phyloP scores from a whole-genome alignment of 2,329 filamentous ascomycete species.

The Blumeriella jaapii region DNA sequence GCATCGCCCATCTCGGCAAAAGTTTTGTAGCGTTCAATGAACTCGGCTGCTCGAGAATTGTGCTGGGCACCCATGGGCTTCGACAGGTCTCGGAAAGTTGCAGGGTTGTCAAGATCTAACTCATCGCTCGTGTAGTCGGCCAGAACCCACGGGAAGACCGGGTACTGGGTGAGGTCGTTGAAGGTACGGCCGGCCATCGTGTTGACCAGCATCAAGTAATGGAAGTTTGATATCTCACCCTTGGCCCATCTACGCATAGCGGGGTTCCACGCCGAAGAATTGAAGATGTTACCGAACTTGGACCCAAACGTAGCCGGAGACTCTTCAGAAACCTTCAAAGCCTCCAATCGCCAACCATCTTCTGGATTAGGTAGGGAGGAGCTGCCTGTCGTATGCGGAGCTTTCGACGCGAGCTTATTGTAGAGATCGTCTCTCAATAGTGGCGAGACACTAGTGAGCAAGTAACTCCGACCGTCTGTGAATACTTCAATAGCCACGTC shows the following conservation, averaged over 20 bases:
- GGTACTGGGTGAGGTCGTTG: conserved; percentile 96
- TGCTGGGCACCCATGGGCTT: conserved; percentile 96
- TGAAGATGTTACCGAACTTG: conserved; percentile 88
- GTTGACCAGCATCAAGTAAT: conserved; percentile 97
- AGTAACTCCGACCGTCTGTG: conserved; percentile 87
- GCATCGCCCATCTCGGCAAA: conserved; percentile 83
- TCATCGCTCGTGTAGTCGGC: conserved; percentile 94
- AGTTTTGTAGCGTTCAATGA: conserved; percentile 72
- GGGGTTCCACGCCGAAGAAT: conserved; percentile 68
- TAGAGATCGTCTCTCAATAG: conserved; percentile 69
- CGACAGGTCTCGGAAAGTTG: conserved; percentile 78
- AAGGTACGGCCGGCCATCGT: conserved; percentile 95
- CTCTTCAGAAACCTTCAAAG: conserved; percentile 56
- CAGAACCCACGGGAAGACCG: conserved; percentile 94
- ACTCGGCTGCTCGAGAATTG: conserved; percentile 61
- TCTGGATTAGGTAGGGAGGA: conserved; percentile 65
- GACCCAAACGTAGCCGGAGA: conserved; percentile 58
- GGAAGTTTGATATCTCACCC: conserved; percentile 95
- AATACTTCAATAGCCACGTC: conserved; percentile 97
- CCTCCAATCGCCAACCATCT: conserved; percentile 85
- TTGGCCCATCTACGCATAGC: conserved; percentile 82
- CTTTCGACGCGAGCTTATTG: conserved; percentile 61
- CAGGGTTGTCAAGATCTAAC: conserved; percentile 72
- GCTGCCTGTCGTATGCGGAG: conserved; percentile 64
- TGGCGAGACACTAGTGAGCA: conserved; percentile 73